Base-by-base conservation (phyloP, 2,329 filamentous ascomycete genomes). In the Fusarium abutilonis region DNA sequence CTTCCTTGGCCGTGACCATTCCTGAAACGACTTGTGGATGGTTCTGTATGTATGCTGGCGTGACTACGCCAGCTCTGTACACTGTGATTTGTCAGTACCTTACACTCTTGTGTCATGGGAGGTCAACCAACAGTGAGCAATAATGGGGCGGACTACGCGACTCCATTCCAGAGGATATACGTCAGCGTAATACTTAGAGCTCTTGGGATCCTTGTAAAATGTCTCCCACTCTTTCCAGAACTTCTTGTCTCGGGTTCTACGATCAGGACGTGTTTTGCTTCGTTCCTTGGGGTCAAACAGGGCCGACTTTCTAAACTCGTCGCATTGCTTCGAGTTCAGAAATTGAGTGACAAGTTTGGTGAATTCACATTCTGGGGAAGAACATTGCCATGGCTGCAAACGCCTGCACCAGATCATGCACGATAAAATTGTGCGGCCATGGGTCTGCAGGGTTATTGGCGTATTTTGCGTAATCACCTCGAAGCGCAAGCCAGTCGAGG, bases 131-230 rank as follows among this genome's bases (percentile, higher is more conserved):
- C 68, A 45, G 10, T 62, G 40, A 2, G 68, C 71, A 6, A 73
- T 49, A 9, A 70, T 69, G 2, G 70, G 70, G 1, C 69, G 67
- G 34, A 72, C 45, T 1, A 60, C 55, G 14, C 72, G 9, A n/a
- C 66, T 72, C 71, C 70, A 73, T 4, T 73, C 67, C 6, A 72
- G 43, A 4, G 69, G 71, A 31, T 64, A 72, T 1, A 58, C 36
- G 9, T 73, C 68, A 2, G 62, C 50, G 15, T 21, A 73, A 14
- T 66, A 59, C 1, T 19, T 32, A 2, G 57, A 14, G 1, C 14
- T 39, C 9, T 60, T 34, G 6, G 48, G 13, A 0, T 6, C 46
- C 9, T 64, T 38, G 4, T 62, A 29, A n/a, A 70, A 47, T 4
- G 60, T 29, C 1, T 67, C 59, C 69, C 66, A 73, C 23, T 69